Base-by-base conservation (phyloP, 148 eudicot genomes). In the Amaranthus cruentus region DNA sequence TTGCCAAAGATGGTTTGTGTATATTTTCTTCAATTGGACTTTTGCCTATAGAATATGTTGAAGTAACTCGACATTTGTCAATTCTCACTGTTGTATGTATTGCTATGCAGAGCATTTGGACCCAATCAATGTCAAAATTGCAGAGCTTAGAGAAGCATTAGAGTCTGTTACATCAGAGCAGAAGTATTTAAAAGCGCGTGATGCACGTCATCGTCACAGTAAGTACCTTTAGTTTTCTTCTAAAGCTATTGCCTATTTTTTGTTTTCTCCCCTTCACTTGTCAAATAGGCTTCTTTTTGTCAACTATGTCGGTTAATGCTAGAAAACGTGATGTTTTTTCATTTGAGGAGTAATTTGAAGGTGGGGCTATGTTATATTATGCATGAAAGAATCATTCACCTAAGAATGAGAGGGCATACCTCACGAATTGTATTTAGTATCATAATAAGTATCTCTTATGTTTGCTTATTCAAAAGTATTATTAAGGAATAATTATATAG, bases 1-100 rank as follows among this genome's bases (percentile, higher is more conserved):
- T 94, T 44, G 98, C 98, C 3, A 94, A 94, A 84, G 96, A 94
- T 78, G 98, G 97, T 94, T 71, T 72, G 98, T 86, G 50, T 11
- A 38, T 53, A 58, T 59, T 14, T 60, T 47, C 8, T 6, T 63
- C 6, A 71, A 47, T 54, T 77, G 8, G 4, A 48, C 9, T 77
- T 69, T 68, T 38, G 21, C 55, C 62, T 10, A 50, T 56, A 56
- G 50, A 6, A 21, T 72, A 3, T 42, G 14, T 4, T 60, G 12
- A 3, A 66, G 11, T 28, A 72, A 3, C 3, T 50, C 67, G 6
- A 4, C 51, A 15, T 6, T 71, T 49, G 14, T 66, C 62, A 52
- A 12, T 68, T 48, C 47, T 66, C 8, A n/a, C 68, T 54, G 42
- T 65, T 61, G 4, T 15, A 28, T 70, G 57, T 18, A 46, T 56